Evolutionary conservation across 768 basidiomycete species (phyloP).

Genomic region (Erythrobasidium yunnanense): DNA sequence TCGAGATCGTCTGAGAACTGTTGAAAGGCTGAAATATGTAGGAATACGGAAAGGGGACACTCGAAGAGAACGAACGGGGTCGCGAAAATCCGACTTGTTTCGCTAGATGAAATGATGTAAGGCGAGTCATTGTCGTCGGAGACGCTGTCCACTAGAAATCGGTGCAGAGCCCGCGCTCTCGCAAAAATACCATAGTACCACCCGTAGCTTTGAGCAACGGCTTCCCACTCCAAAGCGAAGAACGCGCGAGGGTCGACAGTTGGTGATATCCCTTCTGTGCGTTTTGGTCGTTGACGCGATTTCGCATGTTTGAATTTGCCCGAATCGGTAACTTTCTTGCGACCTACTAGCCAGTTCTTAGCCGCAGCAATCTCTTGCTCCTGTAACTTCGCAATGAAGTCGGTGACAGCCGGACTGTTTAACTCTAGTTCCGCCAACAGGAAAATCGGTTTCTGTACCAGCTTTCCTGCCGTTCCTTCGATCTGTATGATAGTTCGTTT

Average conservation of each 20-base stretch:
- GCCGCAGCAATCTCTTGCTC: neutral
- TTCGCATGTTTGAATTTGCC: constrained; percentile 33
- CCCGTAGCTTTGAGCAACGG: constrained; percentile 63
- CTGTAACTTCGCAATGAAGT: neutral
- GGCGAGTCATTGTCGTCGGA: constrained; percentile 44
- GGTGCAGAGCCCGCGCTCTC: constrained; percentile 57
- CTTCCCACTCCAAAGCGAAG: constrained; percentile 59
- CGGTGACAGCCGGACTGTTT: neutral
- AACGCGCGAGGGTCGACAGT: constrained; percentile 44
- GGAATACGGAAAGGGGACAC: constrained; percentile 56
- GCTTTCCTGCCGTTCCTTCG: neutral
- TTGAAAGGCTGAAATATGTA: constrained; percentile 54
- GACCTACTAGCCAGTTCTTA: constrained; percentile 1
- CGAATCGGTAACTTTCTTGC: neutral
- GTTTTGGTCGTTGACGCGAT: neutral
- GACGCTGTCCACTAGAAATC: constrained; percentile 49
- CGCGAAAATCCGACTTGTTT: constrained; percentile 51
- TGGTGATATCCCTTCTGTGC: neutral
- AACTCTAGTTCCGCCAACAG: neutral
- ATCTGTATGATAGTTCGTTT: constrained; percentile 7
- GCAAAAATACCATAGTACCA: constrained; percentile 58
- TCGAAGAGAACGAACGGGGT: constrained; percentile 56
- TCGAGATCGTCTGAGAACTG: constrained; percentile 53
- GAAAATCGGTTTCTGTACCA: neutral
- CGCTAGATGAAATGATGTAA: constrained; percentile 47